Conservation (phyloP, 139 green algal species). For the Chlorella ohadii region DNA sequence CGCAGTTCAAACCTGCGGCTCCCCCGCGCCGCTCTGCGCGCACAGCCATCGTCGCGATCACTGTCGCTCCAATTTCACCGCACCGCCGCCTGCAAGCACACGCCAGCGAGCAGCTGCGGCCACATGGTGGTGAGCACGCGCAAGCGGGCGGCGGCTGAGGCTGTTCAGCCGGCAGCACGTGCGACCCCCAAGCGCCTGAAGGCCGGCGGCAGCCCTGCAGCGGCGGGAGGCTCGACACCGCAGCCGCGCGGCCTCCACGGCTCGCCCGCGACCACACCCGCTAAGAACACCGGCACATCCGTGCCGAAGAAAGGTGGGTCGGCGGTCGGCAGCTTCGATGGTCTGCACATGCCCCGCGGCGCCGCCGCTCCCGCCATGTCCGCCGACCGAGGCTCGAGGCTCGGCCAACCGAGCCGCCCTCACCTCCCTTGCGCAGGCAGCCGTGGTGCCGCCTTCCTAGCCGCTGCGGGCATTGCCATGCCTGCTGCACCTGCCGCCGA, state of each 20-base stretch:
- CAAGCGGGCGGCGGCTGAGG: slow-evolving; percentile 2
- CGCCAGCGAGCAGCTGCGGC: background rate
- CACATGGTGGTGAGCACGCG: slow-evolving; percentile 2
- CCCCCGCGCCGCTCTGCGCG: too few relatives aligned
- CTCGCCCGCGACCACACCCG: background rate
- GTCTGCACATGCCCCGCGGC: background rate
- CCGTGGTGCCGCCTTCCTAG: slow-evolving; percentile 30
- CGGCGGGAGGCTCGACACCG: background rate
- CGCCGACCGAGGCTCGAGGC: too few relatives aligned
- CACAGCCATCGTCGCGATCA: too few relatives aligned
- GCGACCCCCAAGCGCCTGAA: background rate
- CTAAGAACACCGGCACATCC: background rate
- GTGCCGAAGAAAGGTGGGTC: slow-evolving; percentile 25
- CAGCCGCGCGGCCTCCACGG: background rate
- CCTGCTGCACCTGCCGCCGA: too few relatives aligned
- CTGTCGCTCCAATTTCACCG: background rate
- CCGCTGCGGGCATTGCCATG: slow-evolving; percentile 4
- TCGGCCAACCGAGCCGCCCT: too few relatives aligned
- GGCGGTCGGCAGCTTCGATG: background rate
- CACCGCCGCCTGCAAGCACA: too few relatives aligned
- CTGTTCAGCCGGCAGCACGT: background rate
- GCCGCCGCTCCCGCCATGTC: background rate
- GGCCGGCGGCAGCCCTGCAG: background rate
- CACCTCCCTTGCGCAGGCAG: background rate
- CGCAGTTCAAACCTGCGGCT: too few relatives aligned